phyloP scores from a whole-genome alignment of 1,284 basidiomycete species.

The Coriolopsis trogii region DNA sequence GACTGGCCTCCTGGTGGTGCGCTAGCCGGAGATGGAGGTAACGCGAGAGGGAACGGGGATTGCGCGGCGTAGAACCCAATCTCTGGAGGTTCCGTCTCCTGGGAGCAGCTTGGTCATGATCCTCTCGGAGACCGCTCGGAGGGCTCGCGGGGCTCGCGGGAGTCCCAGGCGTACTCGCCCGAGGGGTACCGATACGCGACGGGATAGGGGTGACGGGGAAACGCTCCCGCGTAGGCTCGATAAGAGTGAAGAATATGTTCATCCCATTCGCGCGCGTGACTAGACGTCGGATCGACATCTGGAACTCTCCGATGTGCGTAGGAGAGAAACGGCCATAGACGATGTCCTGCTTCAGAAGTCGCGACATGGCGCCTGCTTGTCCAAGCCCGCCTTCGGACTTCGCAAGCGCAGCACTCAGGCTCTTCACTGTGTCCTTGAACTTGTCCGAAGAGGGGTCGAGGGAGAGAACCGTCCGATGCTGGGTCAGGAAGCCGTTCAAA shows the following conservation, averaged over 20 bases:
- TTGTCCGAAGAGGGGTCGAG: conserved; percentile 46
- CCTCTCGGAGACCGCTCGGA: conserved; percentile 3
- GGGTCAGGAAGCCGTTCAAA: conserved; percentile 47
- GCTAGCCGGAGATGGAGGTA: conserved; percentile 23
- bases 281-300: conserved; percentile 52
- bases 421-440: conserved; percentile 43
- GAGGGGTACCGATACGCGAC: conserved; percentile 45
- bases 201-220: conserved; percentile 57
- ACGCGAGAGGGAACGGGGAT: conserved; percentile 22
- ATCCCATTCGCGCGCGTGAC: conserved; percentile 67
- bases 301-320: conserved; percentile 58
- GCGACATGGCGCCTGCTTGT: conserved; percentile 53
- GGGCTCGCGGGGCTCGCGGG: conserved; percentile 9
- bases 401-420: conserved; percentile 41
- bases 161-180: conserved; percentile 9
- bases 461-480: conserved; percentile 52
- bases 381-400: conserved; percentile 59
- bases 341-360: conserved; percentile 65
- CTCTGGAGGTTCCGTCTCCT: conserved; percentile 20
- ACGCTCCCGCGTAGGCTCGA: conserved; percentile 60
- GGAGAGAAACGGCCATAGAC: conserved; percentile 68
- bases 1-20: conserved; percentile 27
- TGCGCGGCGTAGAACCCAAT: conserved; percentile 10
- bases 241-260: conserved; percentile 62
- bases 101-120: conserved; percentile 8